Conservation (phyloP, 805 yeast species). For the Wickerhamiella brachini region DNA sequence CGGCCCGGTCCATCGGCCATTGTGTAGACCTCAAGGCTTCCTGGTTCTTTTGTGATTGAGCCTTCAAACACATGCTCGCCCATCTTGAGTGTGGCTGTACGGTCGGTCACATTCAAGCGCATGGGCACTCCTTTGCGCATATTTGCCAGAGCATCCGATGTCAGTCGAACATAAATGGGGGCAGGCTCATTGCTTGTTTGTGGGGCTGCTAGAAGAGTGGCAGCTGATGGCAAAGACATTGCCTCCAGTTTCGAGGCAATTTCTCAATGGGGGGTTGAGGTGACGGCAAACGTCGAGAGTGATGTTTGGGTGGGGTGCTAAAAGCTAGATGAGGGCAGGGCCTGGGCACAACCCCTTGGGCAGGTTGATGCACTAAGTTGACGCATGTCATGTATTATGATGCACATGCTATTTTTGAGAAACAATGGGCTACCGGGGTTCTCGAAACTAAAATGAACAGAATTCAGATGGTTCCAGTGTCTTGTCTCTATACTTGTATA, state of each 20-base stretch:
- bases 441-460: too few species aligned
- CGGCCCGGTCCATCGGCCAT: not conserved
- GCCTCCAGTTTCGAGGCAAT: not conserved
- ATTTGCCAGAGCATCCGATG: constrained; percentile 7
- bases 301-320: not conserved
- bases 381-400: not conserved
- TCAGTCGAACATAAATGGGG: constrained; percentile 16
- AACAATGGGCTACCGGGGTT: not conserved
- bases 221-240: not conserved
- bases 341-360: not conserved
- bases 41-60: constrained; percentile 14
- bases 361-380: not conserved
- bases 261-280: not conserved
- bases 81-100: constrained; percentile 8
- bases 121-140: not conserved
- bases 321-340: not conserved
- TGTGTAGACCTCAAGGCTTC: constrained; percentile 11
- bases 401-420: not conserved
- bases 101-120: constrained; percentile 7
- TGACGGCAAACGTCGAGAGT: not conserved
- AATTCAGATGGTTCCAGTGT: too few species aligned
- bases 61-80: constrained; percentile 11
- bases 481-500: too few species aligned
- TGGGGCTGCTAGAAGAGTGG: not conserved
- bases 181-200: constrained; percentile 6